Evolutionary conservation across 192 early-diverging fungal genomes (phyloP), one percentile per base, ranked within the genome.

Genomic region (Polychytrium aggregatum): DNA sequence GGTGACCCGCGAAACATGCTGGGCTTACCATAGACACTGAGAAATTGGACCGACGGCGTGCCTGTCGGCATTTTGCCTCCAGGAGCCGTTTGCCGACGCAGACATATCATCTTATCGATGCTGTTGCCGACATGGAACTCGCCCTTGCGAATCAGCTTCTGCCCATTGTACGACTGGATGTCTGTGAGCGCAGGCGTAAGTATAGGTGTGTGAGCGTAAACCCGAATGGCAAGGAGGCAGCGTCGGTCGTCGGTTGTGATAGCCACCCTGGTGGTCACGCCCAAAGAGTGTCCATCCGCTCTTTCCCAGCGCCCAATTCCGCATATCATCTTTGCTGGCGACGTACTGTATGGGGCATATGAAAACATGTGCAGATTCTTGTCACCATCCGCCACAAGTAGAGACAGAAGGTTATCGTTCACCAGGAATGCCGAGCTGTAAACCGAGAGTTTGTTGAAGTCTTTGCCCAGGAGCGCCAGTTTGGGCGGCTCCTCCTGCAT

Each of bases 401-500:
- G 76, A 50, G 81, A 68, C 37, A 84, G 46, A 21, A 71, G 63
- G 26, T 71, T 63, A 45, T 91, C 83, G 57, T 83, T 81, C 27
- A 93, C 78, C 20, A 95, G 27, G 56, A 82, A 90, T 47, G 88
- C 88, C 11, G 74, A 70, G 18, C 67, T 73, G 43, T 70, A 76
- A 6, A 91, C 79, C 22, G 84, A 75, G 60, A 96, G 67, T 18
- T 76, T 71, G 35, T 84, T 70, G 45, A 82, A 84, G 52, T 99
- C 96, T 63, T 90, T 91, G 46, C 91, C 91, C 22, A 99, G 59
- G 24, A 90, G 63, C 13, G 71, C 72, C 22, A 99, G 54, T 46
- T 92, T 89, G 0, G 94, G 78, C 7, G 93, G 96, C 28, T 90
- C 89, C 41, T 95, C 88, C 80, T 86, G 57, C 24, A 31, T n/a